These are phyloP conservation scores for Rosa chinensis DNA, from an alignment of 306 rosid species.

Conservation along the genomic window DNA sequence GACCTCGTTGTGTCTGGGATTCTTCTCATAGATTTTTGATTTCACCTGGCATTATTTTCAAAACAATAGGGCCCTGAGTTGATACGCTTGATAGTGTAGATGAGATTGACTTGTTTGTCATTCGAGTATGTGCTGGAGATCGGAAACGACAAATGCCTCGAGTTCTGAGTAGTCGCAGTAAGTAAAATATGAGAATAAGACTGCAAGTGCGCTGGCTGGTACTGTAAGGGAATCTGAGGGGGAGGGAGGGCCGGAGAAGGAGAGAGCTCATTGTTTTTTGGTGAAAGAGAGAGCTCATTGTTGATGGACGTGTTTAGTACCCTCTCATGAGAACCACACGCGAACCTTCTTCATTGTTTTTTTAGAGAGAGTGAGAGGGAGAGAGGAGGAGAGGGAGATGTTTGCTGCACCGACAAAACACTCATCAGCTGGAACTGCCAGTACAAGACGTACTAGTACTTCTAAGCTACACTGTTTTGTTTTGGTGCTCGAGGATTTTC, in stretches of 20 bases:
- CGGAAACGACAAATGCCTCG: slow-evolving; percentile 3
- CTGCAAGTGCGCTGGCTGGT: not conserved
- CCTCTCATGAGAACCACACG: not conserved
- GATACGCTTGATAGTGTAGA: not conserved
- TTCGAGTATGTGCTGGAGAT: not conserved
- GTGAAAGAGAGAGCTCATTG: not conserved
- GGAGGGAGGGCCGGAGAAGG: not conserved
- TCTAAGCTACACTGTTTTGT: not conserved
- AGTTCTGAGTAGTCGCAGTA: not conserved
- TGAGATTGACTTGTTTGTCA: slow-evolving; percentile 8
- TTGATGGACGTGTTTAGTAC: not conserved
- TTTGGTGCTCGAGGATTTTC: not conserved
- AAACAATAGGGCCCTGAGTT: not conserved
- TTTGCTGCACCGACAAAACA: not conserved
- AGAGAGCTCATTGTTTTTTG: not conserved
- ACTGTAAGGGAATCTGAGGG: slow-evolving; percentile 9
- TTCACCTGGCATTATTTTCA: not conserved
- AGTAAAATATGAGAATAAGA: not conserved
- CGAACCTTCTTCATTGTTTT: not conserved
- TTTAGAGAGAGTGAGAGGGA: not conserved
- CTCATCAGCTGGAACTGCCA: not conserved
- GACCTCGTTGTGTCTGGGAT: not conserved
- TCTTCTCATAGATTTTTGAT: not conserved
- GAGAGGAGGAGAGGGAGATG: not conserved
- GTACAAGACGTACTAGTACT: slow-evolving; percentile 2